A percentile compares a stretch with the other conserved stretches of the same genome.
These are phyloP conservation scores for Trichophyton benhamiae DNA, from an alignment of 2,329 filamentous ascomycete species.

Conservation along the genomic window DNA sequence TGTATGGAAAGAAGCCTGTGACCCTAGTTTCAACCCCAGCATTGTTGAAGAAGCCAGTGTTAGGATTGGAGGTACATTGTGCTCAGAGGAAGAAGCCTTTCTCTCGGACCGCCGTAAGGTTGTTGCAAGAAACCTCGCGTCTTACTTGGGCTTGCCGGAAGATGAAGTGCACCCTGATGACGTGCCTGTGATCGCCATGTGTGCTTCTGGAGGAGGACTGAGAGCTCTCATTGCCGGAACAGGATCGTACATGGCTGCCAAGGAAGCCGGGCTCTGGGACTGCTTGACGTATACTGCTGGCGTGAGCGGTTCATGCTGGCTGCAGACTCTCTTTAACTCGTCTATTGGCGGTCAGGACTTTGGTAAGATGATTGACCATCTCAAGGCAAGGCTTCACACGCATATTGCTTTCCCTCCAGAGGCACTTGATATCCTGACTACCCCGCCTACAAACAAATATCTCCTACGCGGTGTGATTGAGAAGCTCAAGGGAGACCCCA, in stretches of 20 bases:
- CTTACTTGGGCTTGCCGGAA: slow-evolving; percentile 67
- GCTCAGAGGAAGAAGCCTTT: slow-evolving; percentile 69
- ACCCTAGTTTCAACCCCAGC: slow-evolving; percentile 73
- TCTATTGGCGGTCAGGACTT: slow-evolving; percentile 60
- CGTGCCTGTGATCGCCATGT: slow-evolving; percentile 84
- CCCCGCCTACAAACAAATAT: slow-evolving; percentile 84
- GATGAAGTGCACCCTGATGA: slow-evolving; percentile 82
- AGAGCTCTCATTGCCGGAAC: slow-evolving; percentile 82
- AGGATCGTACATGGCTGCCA: slow-evolving; percentile 70
- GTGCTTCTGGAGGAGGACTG: slow-evolving; percentile 83
- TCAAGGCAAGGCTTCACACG: slow-evolving; percentile 71
- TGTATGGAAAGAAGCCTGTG: slow-evolving; percentile 84
- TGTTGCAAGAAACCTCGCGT: slow-evolving; percentile 61
- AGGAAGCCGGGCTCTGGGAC: slow-evolving; percentile 81
- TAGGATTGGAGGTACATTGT: slow-evolving; percentile 68
- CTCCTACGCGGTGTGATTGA: slow-evolving; percentile 80
- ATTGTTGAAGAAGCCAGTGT: slow-evolving; percentile 72
- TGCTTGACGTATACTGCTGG: slow-evolving; percentile 91
- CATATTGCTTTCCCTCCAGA: slow-evolving; percentile 89
- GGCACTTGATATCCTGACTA: slow-evolving; percentile 68
- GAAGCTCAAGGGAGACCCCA: slow-evolving; percentile 70
- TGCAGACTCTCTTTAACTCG: slow-evolving; percentile 77
- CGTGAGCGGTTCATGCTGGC: slow-evolving; percentile 92
- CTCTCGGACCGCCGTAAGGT: slow-evolving; percentile 55
- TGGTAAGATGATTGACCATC: slow-evolving; percentile 60